Evolutionary conservation across 192 early-diverging fungal genomes (phyloP).

Genomic region (Coemansia sp.): DNA sequence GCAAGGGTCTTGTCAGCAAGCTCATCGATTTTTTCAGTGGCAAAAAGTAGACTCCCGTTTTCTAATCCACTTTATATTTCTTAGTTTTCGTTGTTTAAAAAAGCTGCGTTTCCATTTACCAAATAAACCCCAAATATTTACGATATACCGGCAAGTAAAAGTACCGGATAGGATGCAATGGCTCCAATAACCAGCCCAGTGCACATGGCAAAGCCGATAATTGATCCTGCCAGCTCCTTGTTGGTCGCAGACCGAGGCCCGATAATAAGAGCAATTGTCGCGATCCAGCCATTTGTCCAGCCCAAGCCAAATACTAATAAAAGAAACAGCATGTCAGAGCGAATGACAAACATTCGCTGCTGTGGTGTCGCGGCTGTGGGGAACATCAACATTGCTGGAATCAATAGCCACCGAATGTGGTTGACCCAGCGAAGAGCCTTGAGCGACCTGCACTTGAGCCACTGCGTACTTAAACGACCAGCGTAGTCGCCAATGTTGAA

Average conservation of each 20-base stretch:
- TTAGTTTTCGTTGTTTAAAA: slow-evolving; percentile 2
- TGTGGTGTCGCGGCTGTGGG: slow-evolving; percentile 21
- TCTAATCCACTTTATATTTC: neutral
- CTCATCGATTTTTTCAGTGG: slow-evolving; percentile 53
- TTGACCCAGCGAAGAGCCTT: slow-evolving; percentile 42
- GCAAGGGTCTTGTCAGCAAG: slow-evolving; percentile 48
- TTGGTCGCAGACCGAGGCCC: slow-evolving; percentile 41
- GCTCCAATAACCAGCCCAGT: slow-evolving; percentile 66
- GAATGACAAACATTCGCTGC: slow-evolving; percentile 14
- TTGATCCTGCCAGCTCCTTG: slow-evolving; percentile 64
- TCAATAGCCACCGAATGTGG: slow-evolving; percentile 35
- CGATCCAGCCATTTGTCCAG: slow-evolving; percentile 65
- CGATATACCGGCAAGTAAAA: slow-evolving; percentile 35
- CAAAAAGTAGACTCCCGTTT: slow-evolving; percentile 19
- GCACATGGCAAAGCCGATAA: slow-evolving; percentile 68
- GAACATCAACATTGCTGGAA: slow-evolving; percentile 57
- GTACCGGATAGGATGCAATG: slow-evolving; percentile 45
- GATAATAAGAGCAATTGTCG: slow-evolving; percentile 63
- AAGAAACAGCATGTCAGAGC: slow-evolving; percentile 45
- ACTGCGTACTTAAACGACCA: slow-evolving; percentile 57
- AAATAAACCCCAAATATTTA: slow-evolving; percentile 10
- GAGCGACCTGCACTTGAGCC: slow-evolving; percentile 20
- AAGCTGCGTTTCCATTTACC: slow-evolving; percentile 8
- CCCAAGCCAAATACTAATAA: slow-evolving; percentile 60
- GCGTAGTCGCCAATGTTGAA: slow-evolving; percentile 75